Evolutionary conservation across 139 green algal species (phyloP), one percentile per base, ranked within the genome.

Genomic region (Edaphochlamys debaryana): DNA sequence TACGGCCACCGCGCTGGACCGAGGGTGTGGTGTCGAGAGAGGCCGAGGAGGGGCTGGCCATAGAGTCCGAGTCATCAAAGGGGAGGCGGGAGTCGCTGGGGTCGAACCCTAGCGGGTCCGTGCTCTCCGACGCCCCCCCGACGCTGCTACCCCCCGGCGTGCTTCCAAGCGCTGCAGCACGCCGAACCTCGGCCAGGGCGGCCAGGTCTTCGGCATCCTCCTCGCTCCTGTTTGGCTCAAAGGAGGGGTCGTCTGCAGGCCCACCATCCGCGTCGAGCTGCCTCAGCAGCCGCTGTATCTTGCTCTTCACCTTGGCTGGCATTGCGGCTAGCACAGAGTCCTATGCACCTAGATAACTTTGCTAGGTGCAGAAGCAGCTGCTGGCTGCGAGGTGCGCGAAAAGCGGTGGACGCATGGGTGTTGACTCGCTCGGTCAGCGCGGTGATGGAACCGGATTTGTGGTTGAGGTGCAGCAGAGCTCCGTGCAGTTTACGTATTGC

Each of bases 291-390:
- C 63, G 42, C 41, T 82, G 76, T 17, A 82, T 82, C 27, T 82
- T 82, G 42, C 76, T 73, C 27, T 82, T 82, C 5, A 74, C 76
- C 23, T 82, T 82, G 0, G 76, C n/a, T 0, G 63, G 38, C 76
- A 82, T 82, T 1, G 8, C n/a, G n/a, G n/a, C n/a, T n/a, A n/a
- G n/a, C n/a, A n/a, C n/a, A n/a, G n/a, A n/a, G n/a, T n/a, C n/a
- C n/a, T n/a, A n/a, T n/a, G n/a, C n/a, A n/a, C n/a, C n/a, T n/a
- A n/a, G n/a, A n/a, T n/a, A n/a, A n/a, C n/a, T n/a, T n/a, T n/a
- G n/a, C n/a, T n/a, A n/a, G n/a, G n/a, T n/a, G n/a, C n/a, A n/a
- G n/a, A n/a, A n/a, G n/a, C n/a, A n/a, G n/a, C n/a, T n/a, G n/a
- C n/a, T n/a, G n/a, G n/a, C n/a, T n/a, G n/a, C n/a, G n/a, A n/a